Percentiles rank a stretch among this genome's conserved stretches.
phyloP scores from a whole-genome alignment of 306 rosid genomes.

The Lagenaria siceraria region DNA sequence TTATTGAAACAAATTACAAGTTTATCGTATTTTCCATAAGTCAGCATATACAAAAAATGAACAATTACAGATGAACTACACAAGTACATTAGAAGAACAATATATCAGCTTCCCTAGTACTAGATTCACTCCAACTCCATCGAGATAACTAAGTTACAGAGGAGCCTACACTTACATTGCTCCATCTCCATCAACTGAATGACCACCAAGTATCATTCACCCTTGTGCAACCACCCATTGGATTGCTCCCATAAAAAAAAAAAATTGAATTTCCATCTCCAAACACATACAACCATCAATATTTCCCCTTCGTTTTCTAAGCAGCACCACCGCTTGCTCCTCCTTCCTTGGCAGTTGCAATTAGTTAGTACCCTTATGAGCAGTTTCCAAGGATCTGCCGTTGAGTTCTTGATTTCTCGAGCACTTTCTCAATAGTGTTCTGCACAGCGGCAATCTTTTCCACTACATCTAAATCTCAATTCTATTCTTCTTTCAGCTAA shows the following conservation, averaged over 20 bases:
- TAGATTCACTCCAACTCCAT: neutral
- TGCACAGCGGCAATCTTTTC: neutral
- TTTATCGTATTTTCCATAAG: no score
- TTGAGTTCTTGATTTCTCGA: neutral
- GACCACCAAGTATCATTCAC: neutral
- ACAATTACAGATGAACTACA: neutral
- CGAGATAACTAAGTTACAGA: neutral
- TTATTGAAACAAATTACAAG: no score
- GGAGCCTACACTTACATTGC: neutral
- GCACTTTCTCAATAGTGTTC: neutral
- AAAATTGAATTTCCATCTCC: neutral
- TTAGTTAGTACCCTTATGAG: neutral
- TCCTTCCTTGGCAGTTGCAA: neutral
- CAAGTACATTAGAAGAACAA: neutral
- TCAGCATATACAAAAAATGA: no score
- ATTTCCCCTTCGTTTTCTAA: neutral
- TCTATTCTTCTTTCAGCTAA: neutral
- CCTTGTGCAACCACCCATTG: neutral
- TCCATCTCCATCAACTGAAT: neutral
- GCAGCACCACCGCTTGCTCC: neutral
- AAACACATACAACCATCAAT: neutral
- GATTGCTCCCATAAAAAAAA: neutral
- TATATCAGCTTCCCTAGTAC: neutral
- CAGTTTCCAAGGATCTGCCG: neutral
- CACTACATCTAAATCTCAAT: neutral